Percentiles rank a stretch among this genome's conserved stretches.
Conservation (phyloP, 192 early-diverging fungal species). For the Coemansia sp. region DNA sequence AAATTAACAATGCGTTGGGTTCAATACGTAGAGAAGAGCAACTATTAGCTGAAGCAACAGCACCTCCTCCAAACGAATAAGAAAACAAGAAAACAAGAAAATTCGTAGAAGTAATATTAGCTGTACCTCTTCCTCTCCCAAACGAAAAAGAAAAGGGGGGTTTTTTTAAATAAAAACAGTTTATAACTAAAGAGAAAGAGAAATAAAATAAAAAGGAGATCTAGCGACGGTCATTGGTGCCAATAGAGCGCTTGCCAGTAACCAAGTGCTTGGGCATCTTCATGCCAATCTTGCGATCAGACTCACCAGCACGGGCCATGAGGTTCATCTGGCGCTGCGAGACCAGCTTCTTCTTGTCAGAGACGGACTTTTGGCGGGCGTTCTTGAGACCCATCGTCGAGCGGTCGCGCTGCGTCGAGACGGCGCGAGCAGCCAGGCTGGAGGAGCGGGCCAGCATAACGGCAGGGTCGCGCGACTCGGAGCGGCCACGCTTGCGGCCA, state of each 20-base stretch:
- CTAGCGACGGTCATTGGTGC: constrained; percentile 80
- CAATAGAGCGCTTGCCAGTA: constrained; percentile 82
- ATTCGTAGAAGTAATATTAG: no score
- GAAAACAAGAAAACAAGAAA: no score
- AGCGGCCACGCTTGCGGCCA: constrained; percentile 75
- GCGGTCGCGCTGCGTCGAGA: constrained; percentile 63
- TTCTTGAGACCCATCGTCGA: constrained; percentile 76
- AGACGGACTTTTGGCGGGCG: constrained; percentile 47
- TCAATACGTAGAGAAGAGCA: neutral
- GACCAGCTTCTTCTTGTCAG: constrained; percentile 76
- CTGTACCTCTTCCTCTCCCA: no score
- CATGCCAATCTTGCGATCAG: constrained; percentile 86
- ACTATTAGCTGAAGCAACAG: neutral
- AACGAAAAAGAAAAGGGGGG: no score
- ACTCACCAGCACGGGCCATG: constrained; percentile 83
- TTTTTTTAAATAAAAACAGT: no score
- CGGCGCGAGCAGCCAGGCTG: constrained; percentile 62
- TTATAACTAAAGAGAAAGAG: neutral
- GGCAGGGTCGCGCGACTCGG: constrained; percentile 65
- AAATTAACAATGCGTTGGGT: neutral
- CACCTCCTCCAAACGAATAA: no score
- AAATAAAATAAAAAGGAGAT: constrained; percentile 3
- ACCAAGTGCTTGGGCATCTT: constrained; percentile 99
- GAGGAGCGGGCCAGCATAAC: constrained; percentile 61
- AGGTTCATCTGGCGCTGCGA: constrained; percentile 73